Conservation (phyloP, 2,329 filamentous ascomycete genomes). For the Calonectria ilicicola region DNA sequence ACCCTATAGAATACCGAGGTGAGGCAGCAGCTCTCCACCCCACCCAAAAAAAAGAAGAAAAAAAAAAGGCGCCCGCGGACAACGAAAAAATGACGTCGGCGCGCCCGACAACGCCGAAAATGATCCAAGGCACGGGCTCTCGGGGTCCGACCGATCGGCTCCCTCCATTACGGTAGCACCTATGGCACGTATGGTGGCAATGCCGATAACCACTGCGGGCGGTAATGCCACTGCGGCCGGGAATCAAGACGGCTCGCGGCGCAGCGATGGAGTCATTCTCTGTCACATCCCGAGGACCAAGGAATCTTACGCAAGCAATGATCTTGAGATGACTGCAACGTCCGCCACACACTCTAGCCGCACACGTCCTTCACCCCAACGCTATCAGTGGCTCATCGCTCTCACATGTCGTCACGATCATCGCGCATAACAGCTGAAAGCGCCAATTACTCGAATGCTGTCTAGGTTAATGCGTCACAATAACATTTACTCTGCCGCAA, state of each 20-base stretch:
- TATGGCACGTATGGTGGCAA: background rate
- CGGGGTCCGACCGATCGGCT: conserved; percentile 6
- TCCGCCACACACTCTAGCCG: conserved; percentile 4
- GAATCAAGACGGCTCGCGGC: background rate
- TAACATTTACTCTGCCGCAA: conserved; percentile 37
- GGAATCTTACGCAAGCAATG: background rate
- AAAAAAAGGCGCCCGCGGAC: background rate
- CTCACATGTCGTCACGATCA: conserved; percentile 37
- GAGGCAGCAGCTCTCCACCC: background rate
- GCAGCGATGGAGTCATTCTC: background rate
- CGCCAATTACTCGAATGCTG: background rate
- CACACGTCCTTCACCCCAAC: background rate
- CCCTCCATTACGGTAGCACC: background rate
- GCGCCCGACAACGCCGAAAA: background rate
- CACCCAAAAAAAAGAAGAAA: background rate
- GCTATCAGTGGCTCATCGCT: conserved; percentile 5
- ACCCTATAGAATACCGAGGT: background rate
- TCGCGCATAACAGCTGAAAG: conserved; percentile 23
- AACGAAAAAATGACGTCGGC: conserved; percentile 1
- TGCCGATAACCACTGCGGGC: background rate
- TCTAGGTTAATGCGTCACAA: conserved; percentile 15
- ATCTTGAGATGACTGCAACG: background rate
- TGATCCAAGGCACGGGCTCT: background rate
- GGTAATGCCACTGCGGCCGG: background rate
- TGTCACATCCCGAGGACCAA: background rate